Percentiles rank a stretch among this genome's conserved stretches.
These are phyloP conservation scores for Pichia rugopelliculosa DNA, from an alignment of 805 yeast species.

Conservation along the genomic window DNA sequence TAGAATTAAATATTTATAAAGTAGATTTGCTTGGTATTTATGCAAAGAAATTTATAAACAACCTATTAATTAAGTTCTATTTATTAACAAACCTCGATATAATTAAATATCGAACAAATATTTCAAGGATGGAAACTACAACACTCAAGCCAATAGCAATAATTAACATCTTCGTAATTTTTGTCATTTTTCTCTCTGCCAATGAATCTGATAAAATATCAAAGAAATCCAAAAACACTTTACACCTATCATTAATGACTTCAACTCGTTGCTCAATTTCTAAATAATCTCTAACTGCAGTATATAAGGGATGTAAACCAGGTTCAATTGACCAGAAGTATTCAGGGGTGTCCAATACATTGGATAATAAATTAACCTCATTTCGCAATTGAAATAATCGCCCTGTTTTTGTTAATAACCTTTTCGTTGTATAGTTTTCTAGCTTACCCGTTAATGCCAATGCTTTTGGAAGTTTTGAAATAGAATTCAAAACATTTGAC, in stretches of 20 bases:
- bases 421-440: conserved; percentile 72
- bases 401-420: conserved; percentile 82
- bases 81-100: conserved; percentile 22
- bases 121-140: conserved; percentile 67
- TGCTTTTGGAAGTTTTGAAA: conserved; percentile 83
- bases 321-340: conserved; percentile 97
- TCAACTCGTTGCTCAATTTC: conserved; percentile 94
- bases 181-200: conserved; percentile 85
- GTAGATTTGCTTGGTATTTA: too few relatives aligned
- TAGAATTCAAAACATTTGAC: conserved; percentile 74
- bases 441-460: conserved; percentile 84
- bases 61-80: not conserved
- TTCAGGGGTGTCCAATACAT: conserved; percentile 90
- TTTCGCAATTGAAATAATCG: conserved; percentile 82
- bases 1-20: not conserved
- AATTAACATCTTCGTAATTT: conserved; percentile 87
- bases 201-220: conserved; percentile 91
- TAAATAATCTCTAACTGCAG: conserved; percentile 82
- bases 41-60: not conserved
- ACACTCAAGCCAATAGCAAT: conserved; percentile 73
- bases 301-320: conserved; percentile 84
- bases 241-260: conserved; percentile 88
- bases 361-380: conserved; percentile 86
- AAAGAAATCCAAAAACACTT: conserved; percentile 86
- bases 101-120: conserved; percentile 49